Evolutionary conservation across 2,329 filamentous ascomycete genomes (phyloP).

Genomic region (Sporothrix protearum): DNA sequence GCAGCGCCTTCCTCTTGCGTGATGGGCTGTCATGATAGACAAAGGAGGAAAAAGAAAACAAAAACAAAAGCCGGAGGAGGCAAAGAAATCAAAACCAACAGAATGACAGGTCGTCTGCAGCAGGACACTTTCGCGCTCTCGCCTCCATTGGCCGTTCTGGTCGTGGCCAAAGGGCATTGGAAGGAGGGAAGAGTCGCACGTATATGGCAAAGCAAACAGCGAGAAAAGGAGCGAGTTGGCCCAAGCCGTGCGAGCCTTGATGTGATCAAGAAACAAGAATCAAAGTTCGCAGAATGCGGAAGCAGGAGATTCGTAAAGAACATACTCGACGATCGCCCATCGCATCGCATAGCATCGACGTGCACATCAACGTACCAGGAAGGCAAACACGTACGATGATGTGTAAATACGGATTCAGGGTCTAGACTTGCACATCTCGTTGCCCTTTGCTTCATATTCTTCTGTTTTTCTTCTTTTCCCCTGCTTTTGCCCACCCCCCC

Average conservation of each 20-base stretch:
- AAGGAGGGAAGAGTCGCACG: background rate
- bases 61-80: background rate
- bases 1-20: background rate
- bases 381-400: background rate
- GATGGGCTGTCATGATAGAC: background rate
- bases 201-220: too few relatives aligned
- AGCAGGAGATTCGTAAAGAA: background rate
- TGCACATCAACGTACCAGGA: background rate
- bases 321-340: background rate
- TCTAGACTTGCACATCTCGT: background rate
- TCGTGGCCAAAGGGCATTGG: background rate
- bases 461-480: background rate
- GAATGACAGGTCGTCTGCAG: background rate
- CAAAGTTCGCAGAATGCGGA: background rate
- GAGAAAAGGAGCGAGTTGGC: background rate
- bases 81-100: background rate
- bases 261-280: background rate
- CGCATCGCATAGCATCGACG: background rate
- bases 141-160: background rate
- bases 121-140: background rate
- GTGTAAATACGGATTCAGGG: background rate
- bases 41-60: background rate
- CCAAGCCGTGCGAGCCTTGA: background rate
- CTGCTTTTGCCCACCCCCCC: background rate
- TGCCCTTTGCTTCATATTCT: background rate